These are phyloP conservation scores for Podaxis carcinomalis DNA, from an alignment of 768 basidiomycete species.

Conservation along the genomic window DNA sequence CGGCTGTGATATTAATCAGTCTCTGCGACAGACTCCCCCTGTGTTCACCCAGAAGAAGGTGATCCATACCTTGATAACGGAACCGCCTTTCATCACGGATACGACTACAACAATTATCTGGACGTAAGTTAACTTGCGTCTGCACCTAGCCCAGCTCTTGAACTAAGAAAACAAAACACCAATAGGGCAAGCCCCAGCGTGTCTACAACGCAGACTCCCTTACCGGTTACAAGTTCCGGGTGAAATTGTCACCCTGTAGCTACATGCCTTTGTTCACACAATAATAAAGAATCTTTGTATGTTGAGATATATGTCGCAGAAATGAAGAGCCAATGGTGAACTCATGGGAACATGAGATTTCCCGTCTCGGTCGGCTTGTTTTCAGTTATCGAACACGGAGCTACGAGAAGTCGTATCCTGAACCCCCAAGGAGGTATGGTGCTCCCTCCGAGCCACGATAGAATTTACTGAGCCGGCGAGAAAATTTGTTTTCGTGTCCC, in stretches of 20 bases:
- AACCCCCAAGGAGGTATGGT: not conserved
- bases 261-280: not conserved
- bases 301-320: not conserved
- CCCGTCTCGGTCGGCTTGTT: no score
- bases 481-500: no score
- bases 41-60: constrained; percentile 3
- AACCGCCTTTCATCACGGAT: not conserved
- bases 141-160: not conserved
- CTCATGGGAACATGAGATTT: no score
- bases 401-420: not conserved
- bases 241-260: not conserved
- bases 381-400: not conserved
- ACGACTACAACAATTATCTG: constrained; percentile 3
- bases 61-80: not conserved
- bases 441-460: not conserved
- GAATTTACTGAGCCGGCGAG: not conserved
- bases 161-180: not conserved
- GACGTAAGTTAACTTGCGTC: not conserved
- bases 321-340: not conserved
- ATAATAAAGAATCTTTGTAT: not conserved
- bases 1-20: not conserved
- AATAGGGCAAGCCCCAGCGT: not conserved
- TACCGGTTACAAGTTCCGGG: not conserved
- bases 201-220: not conserved
- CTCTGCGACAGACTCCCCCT: not conserved